Base-by-base conservation (phyloP, 1,284 basidiomycete genomes). In the Ceratobasidium sp. region DNA sequence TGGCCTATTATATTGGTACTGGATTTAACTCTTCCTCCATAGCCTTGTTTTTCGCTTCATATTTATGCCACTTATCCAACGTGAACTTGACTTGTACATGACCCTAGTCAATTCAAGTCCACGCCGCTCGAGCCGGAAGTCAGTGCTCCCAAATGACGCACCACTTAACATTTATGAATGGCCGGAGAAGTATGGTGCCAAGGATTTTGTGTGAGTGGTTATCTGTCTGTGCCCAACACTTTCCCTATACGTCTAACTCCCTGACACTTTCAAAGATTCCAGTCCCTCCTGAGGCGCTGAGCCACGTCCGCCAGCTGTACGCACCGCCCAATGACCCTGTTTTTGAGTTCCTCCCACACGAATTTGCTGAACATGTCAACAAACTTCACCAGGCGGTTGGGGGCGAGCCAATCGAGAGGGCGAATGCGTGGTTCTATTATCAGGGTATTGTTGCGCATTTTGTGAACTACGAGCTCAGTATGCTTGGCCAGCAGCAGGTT, bases 61-160 rank as follows among this genome's bases (percentile, higher is more conserved):
- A n/a, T 47, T 47, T 47, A 47, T n/a, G 45, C 45, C 45, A 47
- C 45, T 47, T 47, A n/a, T 20, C 8, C 45, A 47, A 47, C 8
- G 13, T 15, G 45, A 47, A n/a, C 45, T 47, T 47, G n/a, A 47
- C 27, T 15, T 47, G 8, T 47, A 13, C 45, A 47, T 8, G 10
- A 20, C 20, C 20, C 27, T 47, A 10, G 20, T 20, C n/a, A 47
- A 47, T 25, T 13, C n/a, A 25, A 47, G 20, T 20, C 45, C 45
- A 10, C 45, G 45, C 20, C 45, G 45, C 8, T 10, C 45, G 27
- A 47, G 27, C 45, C 20, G 45, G 45, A 47, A 47, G n/a, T 10
- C n/a, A 4, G 45, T 47, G 10, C 45, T 47, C 45, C 45, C 45
- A 47, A n/a, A n/a, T 20, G 45, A n/a, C 27, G 45, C 45, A 47